These are phyloP conservation scores for Torulaspora pretoriensis DNA, from an alignment of 1,139 yeast species.

Conservation along the genomic window DNA sequence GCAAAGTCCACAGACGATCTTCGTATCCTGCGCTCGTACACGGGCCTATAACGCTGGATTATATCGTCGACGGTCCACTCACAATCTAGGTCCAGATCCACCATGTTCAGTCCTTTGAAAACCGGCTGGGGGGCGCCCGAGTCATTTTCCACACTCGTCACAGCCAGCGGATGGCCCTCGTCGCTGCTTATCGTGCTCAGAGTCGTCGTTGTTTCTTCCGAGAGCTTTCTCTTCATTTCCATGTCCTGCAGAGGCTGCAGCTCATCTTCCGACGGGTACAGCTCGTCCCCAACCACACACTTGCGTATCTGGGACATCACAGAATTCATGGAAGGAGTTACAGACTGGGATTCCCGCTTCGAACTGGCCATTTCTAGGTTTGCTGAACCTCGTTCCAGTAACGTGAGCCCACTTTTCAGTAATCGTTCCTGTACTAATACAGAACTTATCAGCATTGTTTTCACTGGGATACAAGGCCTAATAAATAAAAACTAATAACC, in stretches of 20 bases:
- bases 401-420: slow-evolving; percentile 6
- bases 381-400: slow-evolving; percentile 1
- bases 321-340: slow-evolving; percentile 26
- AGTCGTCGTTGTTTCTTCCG: slow-evolving; percentile 12
- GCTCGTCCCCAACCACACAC: slow-evolving; percentile 5
- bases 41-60: slow-evolving; percentile 25
- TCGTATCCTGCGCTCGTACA: slow-evolving; percentile 16
- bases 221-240: slow-evolving; percentile 11
- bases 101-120: slow-evolving; percentile 22
- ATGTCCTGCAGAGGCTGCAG: slow-evolving; percentile 4
- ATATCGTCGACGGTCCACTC: slow-evolving; percentile 22
- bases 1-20: slow-evolving; percentile 7
- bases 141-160: background rate
- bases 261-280: slow-evolving; percentile 5
- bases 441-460: slow-evolving; percentile 9
- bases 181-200: slow-evolving; percentile 6
- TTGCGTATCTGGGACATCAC: slow-evolving; percentile 21
- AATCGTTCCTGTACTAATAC: slow-evolving; percentile 3
- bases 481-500: background rate
- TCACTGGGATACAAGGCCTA: background rate
- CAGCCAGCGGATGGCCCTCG: slow-evolving; percentile 12
- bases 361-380: background rate
- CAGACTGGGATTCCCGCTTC: slow-evolving; percentile 6
- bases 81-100: slow-evolving; percentile 28
- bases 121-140: slow-evolving; percentile 13